Percentiles rank a stretch among this genome's conserved stretches.
phyloP scores from a whole-genome alignment of 805 yeast species.

The Wickerhamiella australiensis region DNA sequence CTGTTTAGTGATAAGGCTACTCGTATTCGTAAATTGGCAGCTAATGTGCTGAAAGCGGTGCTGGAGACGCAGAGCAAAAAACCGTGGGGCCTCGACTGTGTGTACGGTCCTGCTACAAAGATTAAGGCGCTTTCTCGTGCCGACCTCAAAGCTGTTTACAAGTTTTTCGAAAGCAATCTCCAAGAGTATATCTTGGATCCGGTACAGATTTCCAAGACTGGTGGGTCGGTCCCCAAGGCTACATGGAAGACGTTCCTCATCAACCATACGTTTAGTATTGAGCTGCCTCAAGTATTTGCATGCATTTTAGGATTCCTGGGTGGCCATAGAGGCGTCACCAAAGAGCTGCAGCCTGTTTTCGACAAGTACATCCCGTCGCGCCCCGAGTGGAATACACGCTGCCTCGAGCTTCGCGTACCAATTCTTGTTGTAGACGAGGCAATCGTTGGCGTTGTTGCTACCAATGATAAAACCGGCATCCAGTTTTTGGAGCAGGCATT shows the following conservation, averaged over 20 bases:
- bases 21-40: constrained; percentile 26
- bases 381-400: constrained; percentile 33
- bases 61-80: constrained; percentile 15
- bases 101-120: constrained; percentile 39
- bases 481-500: constrained; percentile 49
- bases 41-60: constrained; percentile 16
- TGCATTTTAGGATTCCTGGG: constrained; percentile 38
- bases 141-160: constrained; percentile 43
- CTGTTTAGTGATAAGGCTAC: constrained; percentile 28
- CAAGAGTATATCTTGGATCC: constrained; percentile 41
- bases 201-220: constrained; percentile 29
- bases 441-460: constrained; percentile 47
- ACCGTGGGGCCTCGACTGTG: constrained; percentile 28
- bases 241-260: constrained; percentile 23
- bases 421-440: constrained; percentile 44
- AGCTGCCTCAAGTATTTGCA: constrained; percentile 46
- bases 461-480: constrained; percentile 51
- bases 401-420: constrained; percentile 39
- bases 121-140: constrained; percentile 35
- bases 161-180: constrained; percentile 29
- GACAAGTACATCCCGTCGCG: constrained; percentile 39
- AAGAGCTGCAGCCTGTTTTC: constrained; percentile 35
- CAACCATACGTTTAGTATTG: constrained; percentile 27
- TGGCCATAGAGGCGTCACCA: constrained; percentile 30
- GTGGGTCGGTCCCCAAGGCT: constrained; percentile 26